phyloP scores from a whole-genome alignment of 805 yeast genomes.

The Wickerhamomyces chambardii region DNA sequence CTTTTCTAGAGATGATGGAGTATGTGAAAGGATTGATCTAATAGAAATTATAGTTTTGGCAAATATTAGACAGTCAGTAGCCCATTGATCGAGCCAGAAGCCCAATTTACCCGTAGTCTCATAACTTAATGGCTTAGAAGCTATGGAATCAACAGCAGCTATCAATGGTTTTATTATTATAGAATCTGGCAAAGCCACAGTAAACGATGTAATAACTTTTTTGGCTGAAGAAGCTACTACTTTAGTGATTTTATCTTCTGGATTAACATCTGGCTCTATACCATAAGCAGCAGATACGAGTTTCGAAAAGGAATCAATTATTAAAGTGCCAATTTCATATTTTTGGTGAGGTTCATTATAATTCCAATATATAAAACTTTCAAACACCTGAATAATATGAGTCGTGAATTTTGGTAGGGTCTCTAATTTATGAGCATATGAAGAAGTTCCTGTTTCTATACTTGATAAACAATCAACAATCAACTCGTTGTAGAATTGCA shows the following conservation, averaged over 20 bases:
- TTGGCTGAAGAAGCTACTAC: slow-evolving; percentile 43
- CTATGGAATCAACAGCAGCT: slow-evolving; percentile 36
- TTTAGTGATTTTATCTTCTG: slow-evolving; percentile 32
- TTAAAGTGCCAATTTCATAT: slow-evolving; percentile 47
- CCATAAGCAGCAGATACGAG: slow-evolving; percentile 48
- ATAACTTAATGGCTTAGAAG: slow-evolving; percentile 24
- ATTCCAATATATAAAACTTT: slow-evolving; percentile 65
- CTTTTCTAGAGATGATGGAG: slow-evolving; percentile 60
- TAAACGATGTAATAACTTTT: slow-evolving; percentile 44
- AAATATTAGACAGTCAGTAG: slow-evolving; percentile 42
- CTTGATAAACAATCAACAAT: slow-evolving; percentile 38
- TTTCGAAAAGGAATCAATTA: slow-evolving; percentile 44
- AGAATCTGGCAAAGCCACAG: slow-evolving; percentile 39
- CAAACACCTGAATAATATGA: slow-evolving; percentile 62
- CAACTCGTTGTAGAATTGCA: slow-evolving; percentile 45
- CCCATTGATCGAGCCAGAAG: slow-evolving; percentile 39
- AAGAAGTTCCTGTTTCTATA: slow-evolving; percentile 25
- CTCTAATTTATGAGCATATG: slow-evolving; percentile 34
- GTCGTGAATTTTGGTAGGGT: slow-evolving; percentile 44
- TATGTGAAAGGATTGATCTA: slow-evolving; percentile 37
- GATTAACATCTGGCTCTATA: slow-evolving; percentile 30
- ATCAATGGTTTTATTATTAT: slow-evolving; percentile 49
- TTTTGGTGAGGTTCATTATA: slow-evolving; percentile 49
- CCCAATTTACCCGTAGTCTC: slow-evolving; percentile 36
- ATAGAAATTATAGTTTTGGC: slow-evolving; percentile 46